Evolutionary conservation across 805 yeast genomes (phyloP), one percentile per base, ranked within the genome.

Genomic region (Starmerella geochares): DNA sequence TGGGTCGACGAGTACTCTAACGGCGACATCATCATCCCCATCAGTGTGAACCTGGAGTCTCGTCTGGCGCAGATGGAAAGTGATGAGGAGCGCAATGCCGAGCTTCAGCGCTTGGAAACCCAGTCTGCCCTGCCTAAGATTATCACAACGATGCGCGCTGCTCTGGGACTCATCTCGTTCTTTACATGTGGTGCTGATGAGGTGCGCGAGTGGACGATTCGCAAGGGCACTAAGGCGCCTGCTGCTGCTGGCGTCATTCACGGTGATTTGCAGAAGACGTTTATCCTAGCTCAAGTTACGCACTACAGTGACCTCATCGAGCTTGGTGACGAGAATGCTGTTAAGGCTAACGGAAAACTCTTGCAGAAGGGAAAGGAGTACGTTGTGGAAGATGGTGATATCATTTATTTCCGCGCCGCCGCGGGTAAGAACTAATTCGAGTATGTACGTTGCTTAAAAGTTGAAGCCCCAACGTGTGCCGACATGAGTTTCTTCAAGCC

Each of bases 241-340:
- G 87, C 84, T 64, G 97, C 98, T 40, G 98, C 98, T 20, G 97
- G 96, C 66, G 95, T 92, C 40, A 90, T 90, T 62, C 98, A 92
- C 69, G 84, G 88, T 35, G 98, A 90, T 71, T 78, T 90, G 66
- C 88, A 86, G 77, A 85, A 82, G 67, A 90, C 97, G 20, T 92
- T 92, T 67, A 87, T 92, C 62, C 79, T 86, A 61, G 98, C 97
- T 40, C 87, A 86, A 67, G 83, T 92, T 57, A 86, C 86, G 63
- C 88, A 86, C 63, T 92, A 78, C 71, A 76, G 74, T 21, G 96
- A 87, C 64, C 70, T 88, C 54, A 67, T 80, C 46, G 90, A 83
- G 68, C 64, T 67, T 41, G 80, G 81, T 47, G 96, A 90, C 64
- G 98, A 92, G 63, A 75, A 75, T 50, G 73, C 81, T 33, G 84